Evolutionary conservation across 805 yeast genomes (phyloP), one percentile per base, ranked within the genome.

Genomic region (Metschnikowia drakensbergensis): DNA sequence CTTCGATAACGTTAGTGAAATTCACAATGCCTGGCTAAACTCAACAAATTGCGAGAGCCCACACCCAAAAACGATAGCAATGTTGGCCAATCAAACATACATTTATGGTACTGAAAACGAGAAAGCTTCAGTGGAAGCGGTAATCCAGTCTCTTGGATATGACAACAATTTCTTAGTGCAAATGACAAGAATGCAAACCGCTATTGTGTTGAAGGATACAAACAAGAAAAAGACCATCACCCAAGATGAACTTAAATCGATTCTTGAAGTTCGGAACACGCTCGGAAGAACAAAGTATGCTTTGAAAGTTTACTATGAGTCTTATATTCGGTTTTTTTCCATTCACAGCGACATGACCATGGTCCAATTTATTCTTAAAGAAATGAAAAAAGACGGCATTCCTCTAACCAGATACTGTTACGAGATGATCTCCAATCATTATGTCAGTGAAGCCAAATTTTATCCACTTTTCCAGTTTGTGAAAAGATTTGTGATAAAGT

Each of bases 21-120:
- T 65, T 3, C 52, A 65, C 32, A 54, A 58, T 13, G 45, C 54
- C 6, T 72, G 77, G 77, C 52, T 52, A 13, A 43, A 51, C 5
- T 44, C 59, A 1, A 52, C 57, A 5, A 59, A 57, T 38, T 52
- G 59, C 37, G 60, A 54, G 22, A 46, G 57, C 13, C 67, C 71
- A 2, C 54, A 60, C 27, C 66, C 66, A 3, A 59, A 56, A 45
- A 56, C 65, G 3, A 50, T 71, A 37, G 60, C 64, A 1, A 32
- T 58, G 22, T 43, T 70, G n/a, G 50, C 67, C 4, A 58, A 59
- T 8, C 66, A 70, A 47, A 63, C 63, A 33, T 54, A 65, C 43
- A 59, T 51, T 35, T 66, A 54, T 53, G 76, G 71, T 8, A 61
- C 60, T 2, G 37, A 47, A 2, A 49, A 55, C 6, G 77, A 72